Percentiles rank a stretch among this genome's conserved stretches.
phyloP scores from a whole-genome alignment of 2,329 filamentous ascomycete genomes.

The Ascochyta pisi region DNA sequence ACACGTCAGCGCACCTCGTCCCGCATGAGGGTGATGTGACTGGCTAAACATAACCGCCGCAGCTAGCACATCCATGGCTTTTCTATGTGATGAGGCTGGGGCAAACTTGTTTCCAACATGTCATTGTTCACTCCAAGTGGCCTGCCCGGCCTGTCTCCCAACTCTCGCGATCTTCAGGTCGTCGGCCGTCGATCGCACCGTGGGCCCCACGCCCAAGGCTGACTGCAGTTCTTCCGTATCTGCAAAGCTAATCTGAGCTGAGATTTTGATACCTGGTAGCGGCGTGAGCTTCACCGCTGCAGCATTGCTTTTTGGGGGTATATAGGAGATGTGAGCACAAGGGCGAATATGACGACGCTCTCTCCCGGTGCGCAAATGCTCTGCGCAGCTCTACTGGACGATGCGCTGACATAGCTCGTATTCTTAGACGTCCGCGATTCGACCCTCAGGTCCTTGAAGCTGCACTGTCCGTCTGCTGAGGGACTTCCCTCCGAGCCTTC shows the following conservation, averaged over 20 bases:
- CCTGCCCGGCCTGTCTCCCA: neutral
- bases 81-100: constrained; percentile 12
- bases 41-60: constrained; percentile 21
- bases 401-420: constrained; percentile 31
- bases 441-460: constrained; percentile 45
- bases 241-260: constrained; percentile 13
- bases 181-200: constrained; percentile 14
- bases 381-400: constrained; percentile 15
- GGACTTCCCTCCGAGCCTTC: constrained; percentile 31
- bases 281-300: constrained; percentile 15
- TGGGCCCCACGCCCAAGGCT: constrained; percentile 13
- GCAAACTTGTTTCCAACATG: constrained; percentile 12
- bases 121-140: constrained; percentile 2
- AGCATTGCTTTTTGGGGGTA: constrained; percentile 10
- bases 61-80: constrained; percentile 19
- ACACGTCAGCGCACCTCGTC: constrained; percentile 21
- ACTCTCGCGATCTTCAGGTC: constrained; percentile 8
- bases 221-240: constrained; percentile 7
- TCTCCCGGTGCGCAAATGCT: constrained; percentile 31
- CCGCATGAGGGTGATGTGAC: constrained; percentile 14
- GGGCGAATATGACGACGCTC: constrained; percentile 34
- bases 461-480: constrained; percentile 48
- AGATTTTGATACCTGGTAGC: constrained; percentile 5
- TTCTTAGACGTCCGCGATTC: constrained; percentile 46
- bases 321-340: constrained; percentile 18